These are phyloP conservation scores for Russula sp. DNA, from an alignment of 768 basidiomycete genomes.

Conservation along the genomic window DNA sequence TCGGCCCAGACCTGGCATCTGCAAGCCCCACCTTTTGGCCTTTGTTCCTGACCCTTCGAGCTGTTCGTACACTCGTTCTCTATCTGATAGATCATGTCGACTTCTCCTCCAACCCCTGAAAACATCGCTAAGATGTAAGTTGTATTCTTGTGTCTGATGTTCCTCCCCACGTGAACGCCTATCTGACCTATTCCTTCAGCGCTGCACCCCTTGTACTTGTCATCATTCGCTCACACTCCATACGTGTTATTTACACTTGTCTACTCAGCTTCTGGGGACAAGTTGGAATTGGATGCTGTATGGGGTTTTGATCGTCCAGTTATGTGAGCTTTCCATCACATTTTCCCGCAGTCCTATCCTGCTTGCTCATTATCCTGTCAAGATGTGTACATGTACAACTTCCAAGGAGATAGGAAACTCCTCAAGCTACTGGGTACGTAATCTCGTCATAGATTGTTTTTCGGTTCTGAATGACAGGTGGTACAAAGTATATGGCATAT, in stretches of 20 bases:
- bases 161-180: not conserved
- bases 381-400: conserved; percentile 18
- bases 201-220: not conserved
- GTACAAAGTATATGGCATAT: conserved; percentile 2
- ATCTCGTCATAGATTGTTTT: not conserved
- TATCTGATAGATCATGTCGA: not conserved
- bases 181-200: not conserved
- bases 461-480: no score
- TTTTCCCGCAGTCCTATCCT: not conserved
- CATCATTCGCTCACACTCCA: not conserved
- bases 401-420: not conserved
- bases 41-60: not conserved
- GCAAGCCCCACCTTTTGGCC: no score
- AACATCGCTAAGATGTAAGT: conserved; percentile 1
- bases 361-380: not conserved
- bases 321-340: not conserved
- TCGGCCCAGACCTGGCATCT: no score
- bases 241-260: not conserved
- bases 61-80: no score
- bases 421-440: not conserved
- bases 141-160: not conserved
- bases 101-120: not conserved
- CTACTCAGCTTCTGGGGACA: conserved; percentile 1
- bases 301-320: conserved; percentile 9
- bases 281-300: conserved; percentile 12